Evolutionary conservation across 306 rosid genomes (phyloP).

Genomic region (Cyamopsis tetragonoloba): DNA sequence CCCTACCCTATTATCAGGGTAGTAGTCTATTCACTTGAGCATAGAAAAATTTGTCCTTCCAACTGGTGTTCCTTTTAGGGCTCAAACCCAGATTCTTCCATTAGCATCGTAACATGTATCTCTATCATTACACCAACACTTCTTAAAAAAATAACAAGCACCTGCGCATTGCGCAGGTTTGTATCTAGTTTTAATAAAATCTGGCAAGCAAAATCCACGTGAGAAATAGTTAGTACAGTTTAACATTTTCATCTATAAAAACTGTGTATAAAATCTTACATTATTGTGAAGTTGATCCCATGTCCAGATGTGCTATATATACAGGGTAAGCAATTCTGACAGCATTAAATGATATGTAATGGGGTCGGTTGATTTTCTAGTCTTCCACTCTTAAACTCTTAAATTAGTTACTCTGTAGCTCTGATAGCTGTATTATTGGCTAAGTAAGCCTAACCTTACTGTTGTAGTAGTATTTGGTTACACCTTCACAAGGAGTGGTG

Average conservation of each 20-base stretch:
- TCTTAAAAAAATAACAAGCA: too few species aligned
- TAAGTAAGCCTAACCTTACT: conserved; percentile 4
- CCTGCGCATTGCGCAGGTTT: too few species aligned
- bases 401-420: not conserved
- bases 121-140: too few species aligned
- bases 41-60: too few species aligned
- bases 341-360: not conserved
- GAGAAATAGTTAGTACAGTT: conserved; percentile 7
- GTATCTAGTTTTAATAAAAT: not conserved
- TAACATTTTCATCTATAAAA: conserved; percentile 11
- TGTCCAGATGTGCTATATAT: not conserved
- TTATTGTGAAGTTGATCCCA: not conserved
- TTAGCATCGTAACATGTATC: too few species aligned
- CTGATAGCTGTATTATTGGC: not conserved
- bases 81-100: too few species aligned
- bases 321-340: not conserved
- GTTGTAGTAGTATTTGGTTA: conserved; percentile 18
- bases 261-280: not conserved
- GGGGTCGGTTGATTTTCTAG: conserved; percentile 19
- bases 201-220: not conserved
- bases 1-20: too few species aligned
- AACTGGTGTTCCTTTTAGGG: too few species aligned
- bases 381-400: not conserved
- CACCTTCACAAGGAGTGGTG: not conserved
- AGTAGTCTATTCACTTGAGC: too few species aligned